These are phyloP conservation scores for Knoxia roxburghii DNA, from an alignment of 257 asterid genomes.

Conservation along the genomic window DNA sequence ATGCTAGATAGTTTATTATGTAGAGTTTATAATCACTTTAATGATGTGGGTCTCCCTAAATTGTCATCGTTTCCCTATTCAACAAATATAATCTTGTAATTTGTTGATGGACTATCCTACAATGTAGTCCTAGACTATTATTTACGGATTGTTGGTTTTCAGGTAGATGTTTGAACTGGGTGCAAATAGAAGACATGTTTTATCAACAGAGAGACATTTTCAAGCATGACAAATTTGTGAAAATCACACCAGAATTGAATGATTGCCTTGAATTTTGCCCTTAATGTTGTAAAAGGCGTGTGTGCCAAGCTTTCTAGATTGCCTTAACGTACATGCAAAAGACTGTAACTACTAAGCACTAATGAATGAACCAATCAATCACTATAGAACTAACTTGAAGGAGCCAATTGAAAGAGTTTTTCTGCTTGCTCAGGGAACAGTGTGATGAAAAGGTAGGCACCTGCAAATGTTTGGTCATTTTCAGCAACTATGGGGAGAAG, in stretches of 20 bases:
- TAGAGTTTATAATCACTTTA: too few relatives aligned
- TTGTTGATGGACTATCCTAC: too few relatives aligned
- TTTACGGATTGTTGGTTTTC: too few relatives aligned
- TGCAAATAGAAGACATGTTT: background rate
- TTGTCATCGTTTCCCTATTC: too few relatives aligned
- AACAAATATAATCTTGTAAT: too few relatives aligned
- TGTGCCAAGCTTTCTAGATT: background rate
- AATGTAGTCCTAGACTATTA: too few relatives aligned
- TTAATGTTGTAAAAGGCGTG: background rate
- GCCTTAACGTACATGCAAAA: background rate
- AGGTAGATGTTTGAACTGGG: background rate
- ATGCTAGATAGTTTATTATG: too few relatives aligned
- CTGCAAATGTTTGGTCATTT: slow-evolving; percentile 31
- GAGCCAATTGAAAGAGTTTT: slow-evolving; percentile 26
- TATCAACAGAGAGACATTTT: too few relatives aligned
- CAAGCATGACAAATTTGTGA: background rate
- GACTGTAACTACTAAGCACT: too few relatives aligned
- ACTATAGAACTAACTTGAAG: slow-evolving; percentile 4
- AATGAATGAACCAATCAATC: background rate
- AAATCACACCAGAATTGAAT: background rate
- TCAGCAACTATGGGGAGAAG: background rate
- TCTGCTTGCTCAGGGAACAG: slow-evolving; percentile 97
- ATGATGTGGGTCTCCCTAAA: too few relatives aligned
- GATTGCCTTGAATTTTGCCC: background rate
- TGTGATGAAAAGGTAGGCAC: slow-evolving; percentile 75